Percentiles rank a stretch among this genome's conserved stretches.
Conservation (phyloP, 1,284 basidiomycete species). For the Mrakiaceae sp. region DNA sequence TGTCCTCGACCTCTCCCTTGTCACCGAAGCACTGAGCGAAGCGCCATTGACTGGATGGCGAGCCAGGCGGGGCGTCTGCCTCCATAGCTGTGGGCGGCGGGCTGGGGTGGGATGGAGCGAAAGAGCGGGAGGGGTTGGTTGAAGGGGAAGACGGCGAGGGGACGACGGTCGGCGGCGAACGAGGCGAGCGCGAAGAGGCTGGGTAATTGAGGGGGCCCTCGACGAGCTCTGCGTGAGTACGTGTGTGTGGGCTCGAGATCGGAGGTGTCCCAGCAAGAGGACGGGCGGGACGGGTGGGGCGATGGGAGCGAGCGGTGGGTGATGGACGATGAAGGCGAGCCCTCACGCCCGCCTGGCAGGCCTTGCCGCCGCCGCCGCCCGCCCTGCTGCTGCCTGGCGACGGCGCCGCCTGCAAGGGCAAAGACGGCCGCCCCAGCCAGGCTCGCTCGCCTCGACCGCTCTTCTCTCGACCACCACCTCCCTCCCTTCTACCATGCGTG, state of each 20-base stretch:
- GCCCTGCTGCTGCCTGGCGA: too few relatives aligned
- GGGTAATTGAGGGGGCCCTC: neutral
- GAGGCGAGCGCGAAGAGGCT: constrained; percentile 15
- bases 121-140: constrained; percentile 23
- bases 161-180: constrained; percentile 21
- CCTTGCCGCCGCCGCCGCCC: too few relatives aligned
- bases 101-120: constrained; percentile 15
- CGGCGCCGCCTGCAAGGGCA: too few relatives aligned
- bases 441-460: constrained; percentile 8
- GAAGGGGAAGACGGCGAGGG: constrained; percentile 20
- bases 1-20: constrained; percentile 98
- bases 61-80: constrained; percentile 61
- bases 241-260: constrained; percentile 2
- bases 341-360: neutral
- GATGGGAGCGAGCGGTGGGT: too few relatives aligned
- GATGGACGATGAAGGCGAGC: neutral
- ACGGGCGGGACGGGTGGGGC: too few relatives aligned
- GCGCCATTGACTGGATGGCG: constrained; percentile 68
- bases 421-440: too few relatives aligned
- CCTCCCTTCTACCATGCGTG: neutral
- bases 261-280: neutral
- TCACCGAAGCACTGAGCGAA: constrained; percentile 99
- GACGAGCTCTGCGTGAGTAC: too few relatives aligned
- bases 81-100: constrained; percentile 40
- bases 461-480: constrained; percentile 9